Percentiles rank a stretch among this genome's conserved stretches.
These are phyloP conservation scores for Juglanconis oblonga DNA, from an alignment of 2,329 filamentous ascomycete genomes.

Conservation along the genomic window DNA sequence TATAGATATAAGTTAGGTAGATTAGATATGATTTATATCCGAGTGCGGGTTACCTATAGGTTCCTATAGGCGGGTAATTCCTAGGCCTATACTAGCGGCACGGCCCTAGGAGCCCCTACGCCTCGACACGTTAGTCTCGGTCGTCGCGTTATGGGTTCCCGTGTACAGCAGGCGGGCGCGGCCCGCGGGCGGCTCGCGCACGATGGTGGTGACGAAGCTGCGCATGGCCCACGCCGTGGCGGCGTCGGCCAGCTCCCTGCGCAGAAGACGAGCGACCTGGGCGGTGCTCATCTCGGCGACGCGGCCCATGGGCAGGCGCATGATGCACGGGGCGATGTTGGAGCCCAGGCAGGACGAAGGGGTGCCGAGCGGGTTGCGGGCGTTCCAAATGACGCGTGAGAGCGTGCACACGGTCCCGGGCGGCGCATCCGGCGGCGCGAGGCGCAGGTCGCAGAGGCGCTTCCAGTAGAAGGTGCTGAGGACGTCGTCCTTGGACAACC, in stretches of 20 bases:
- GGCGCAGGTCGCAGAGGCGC: too few species aligned
- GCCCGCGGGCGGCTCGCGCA: not conserved
- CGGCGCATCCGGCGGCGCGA: too few species aligned
- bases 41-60: too few species aligned
- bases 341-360: too few species aligned
- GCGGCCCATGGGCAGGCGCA: not conserved
- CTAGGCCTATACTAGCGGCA: not conserved
- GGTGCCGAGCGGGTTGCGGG: too few species aligned
- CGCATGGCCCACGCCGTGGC: not conserved
- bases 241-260: not conserved
- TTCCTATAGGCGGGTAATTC: too few species aligned
- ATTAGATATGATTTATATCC: too few species aligned
- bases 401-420: too few species aligned
- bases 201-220: not conserved
- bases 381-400: too few species aligned
- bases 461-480: too few species aligned
- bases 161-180: not conserved
- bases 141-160: not conserved
- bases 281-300: not conserved
- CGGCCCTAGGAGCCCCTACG: not conserved
- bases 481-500: too few species aligned
- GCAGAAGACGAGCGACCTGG: not conserved
- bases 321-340: not conserved
- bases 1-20: too few species aligned
- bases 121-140: not conserved